Evolutionary conservation across 306 rosid species (phyloP), one percentile per base, ranked within the genome.

Genomic region (Pachyrhizus erosus): DNA sequence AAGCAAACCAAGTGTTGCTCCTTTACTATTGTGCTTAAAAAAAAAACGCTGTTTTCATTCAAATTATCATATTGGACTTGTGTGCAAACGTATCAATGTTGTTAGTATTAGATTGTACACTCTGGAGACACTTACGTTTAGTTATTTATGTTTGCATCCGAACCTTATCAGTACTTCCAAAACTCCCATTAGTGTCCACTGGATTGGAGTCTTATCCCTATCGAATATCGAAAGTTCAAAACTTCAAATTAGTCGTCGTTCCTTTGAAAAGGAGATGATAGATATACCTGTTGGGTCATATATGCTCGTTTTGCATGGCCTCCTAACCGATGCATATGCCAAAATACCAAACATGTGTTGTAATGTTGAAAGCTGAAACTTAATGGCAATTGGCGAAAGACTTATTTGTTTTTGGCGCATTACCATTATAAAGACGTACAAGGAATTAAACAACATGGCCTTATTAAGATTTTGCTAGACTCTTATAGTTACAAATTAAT

Each of bases 11-110:
- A 24, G 34, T 39, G 21, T 52, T 54, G 69, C 10, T 14, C 31
- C 26, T 17, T n/a, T n/a, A 7, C 20, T 18, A 5, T 13, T 6
- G 14, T 23, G 51, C 49, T 71, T 26, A 29, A 66, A 23, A 31
- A 20, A 78, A 49, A 49, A 78, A 77, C 46, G 46, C 31, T 78
- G 74, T 78, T 49, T 64, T 31, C 14, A 64, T 77, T 24, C 67
- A 78, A 79, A 60, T 58, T 9, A 79, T 18, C 26, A 66, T 49
- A 20, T n/a, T n/a, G 81, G 29, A 62, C 15, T 4, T 26, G 71
- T 76, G 82, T 24, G 66, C 40, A 65, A 78, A 78, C 31, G 52
- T 48, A 77, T 31, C 14, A 51, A 51, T n/a, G 37, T 58, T 58
- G 51, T 10, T 61, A 57, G 26, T 5, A 80, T 42, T 55, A 17